Conservation (phyloP, 345 rosid species). For the Euphorbia lathyris region DNA sequence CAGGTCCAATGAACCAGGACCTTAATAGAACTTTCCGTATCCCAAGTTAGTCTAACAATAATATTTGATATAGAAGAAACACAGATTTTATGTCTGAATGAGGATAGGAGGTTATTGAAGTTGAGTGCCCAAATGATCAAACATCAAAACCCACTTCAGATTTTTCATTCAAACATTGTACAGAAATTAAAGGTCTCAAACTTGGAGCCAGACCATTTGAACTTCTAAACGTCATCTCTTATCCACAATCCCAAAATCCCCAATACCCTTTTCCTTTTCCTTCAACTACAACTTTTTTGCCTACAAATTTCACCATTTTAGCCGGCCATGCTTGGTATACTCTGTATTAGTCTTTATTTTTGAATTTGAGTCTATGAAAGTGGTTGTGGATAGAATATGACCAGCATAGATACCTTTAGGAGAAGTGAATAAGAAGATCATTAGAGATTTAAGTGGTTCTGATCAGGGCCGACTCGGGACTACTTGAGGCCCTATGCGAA, state of each 20-base stretch:
- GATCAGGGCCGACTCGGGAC: no score
- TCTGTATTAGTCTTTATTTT: slow-evolving; percentile 72
- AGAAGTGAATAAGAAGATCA: slow-evolving; percentile 82
- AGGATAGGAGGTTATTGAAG: no score
- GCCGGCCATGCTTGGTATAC: slow-evolving; percentile 99
- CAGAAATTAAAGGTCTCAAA: slow-evolving; percentile 83
- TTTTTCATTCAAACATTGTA: slow-evolving; percentile 63
- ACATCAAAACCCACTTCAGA: slow-evolving; percentile 51
- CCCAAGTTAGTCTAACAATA: no score
- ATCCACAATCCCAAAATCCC: slow-evolving; percentile 43
- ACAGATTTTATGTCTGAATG: no score
- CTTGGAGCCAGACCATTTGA: slow-evolving; percentile 83
- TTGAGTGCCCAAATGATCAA: slow-evolving; percentile 53
- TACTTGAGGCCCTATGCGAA: no score
- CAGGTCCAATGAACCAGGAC: no score
- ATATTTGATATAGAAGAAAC: no score
- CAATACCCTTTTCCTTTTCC: slow-evolving; percentile 57
- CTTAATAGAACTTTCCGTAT: no score
- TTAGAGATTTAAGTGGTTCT: slow-evolving; percentile 50
- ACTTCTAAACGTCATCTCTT: slow-evolving; percentile 72
- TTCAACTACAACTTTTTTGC: slow-evolving; percentile 75
- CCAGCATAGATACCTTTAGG: slow-evolving; percentile 82
- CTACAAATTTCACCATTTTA: slow-evolving; percentile 89
- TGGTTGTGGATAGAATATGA: slow-evolving; percentile 59
- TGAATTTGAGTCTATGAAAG: slow-evolving; percentile 67